A percentile compares a stretch with the other conserved stretches of the same genome.
These are phyloP conservation scores for Solanum chmielewskii DNA, from an alignment of 257 asterid genomes.

Conservation along the genomic window DNA sequence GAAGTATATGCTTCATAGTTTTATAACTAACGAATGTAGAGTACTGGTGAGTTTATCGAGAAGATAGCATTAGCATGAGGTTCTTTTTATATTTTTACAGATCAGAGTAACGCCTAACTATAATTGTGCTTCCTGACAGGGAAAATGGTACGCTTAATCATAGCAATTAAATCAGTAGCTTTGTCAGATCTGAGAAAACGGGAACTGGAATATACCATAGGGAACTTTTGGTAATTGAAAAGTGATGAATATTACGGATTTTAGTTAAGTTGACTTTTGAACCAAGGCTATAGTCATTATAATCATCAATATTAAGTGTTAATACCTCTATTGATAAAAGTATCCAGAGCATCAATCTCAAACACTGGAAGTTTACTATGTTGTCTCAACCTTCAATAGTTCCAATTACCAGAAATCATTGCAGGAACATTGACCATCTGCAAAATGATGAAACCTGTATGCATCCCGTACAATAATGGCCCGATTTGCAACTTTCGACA, in stretches of 20 bases:
- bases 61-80: neutral
- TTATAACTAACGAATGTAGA: neutral
- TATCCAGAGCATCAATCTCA: neutral
- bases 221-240: neutral
- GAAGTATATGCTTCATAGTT: neutral
- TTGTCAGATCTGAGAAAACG: neutral
- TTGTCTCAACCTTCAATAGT: neutral
- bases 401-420: slow-evolving; percentile 62
- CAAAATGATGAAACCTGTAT: slow-evolving; percentile 82
- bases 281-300: neutral
- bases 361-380: neutral
- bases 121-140: neutral
- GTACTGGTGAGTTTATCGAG: neutral
- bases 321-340: neutral
- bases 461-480: slow-evolving; percentile 66
- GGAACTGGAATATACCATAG: neutral
- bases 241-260: neutral
- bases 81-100: neutral
- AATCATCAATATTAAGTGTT: neutral
- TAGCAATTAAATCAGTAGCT: neutral
- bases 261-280: neutral
- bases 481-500: slow-evolving; percentile 39
- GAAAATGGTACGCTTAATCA: neutral
- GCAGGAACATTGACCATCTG: slow-evolving; percentile 67
- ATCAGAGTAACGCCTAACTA: neutral